phyloP scores from a whole-genome alignment of 805 yeast species.

The Metschnikowia noctiluminum region DNA sequence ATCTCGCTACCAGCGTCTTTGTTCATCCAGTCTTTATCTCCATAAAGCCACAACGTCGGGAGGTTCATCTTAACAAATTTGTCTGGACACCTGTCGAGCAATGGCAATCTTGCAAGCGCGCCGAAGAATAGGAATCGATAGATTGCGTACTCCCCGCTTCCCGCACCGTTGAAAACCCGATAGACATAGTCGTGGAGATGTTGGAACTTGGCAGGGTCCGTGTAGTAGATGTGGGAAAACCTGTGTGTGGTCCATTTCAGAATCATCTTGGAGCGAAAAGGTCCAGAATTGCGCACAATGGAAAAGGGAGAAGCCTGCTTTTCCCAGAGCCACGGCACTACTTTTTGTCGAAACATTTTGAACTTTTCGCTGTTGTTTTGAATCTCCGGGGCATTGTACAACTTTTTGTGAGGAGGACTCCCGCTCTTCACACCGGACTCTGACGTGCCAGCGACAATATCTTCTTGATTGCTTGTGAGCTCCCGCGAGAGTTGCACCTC shows the following conservation, averaged over 20 bases:
- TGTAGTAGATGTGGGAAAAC: slow-evolving; percentile 39
- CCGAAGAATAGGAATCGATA: slow-evolving; percentile 60
- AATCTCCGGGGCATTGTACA: not conserved
- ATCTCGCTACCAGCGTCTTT: slow-evolving; percentile 49
- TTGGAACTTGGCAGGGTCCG: slow-evolving; percentile 32
- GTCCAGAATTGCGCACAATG: slow-evolving; percentile 49
- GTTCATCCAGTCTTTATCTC: slow-evolving; percentile 73
- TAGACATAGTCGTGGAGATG: slow-evolving; percentile 54
- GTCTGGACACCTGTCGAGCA: slow-evolving; percentile 48
- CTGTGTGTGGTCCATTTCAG: slow-evolving; percentile 52
- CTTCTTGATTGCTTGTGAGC: slow-evolving; percentile 26
- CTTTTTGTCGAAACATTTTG: slow-evolving; percentile 15
- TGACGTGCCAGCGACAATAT: slow-evolving; percentile 21
- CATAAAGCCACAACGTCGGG: slow-evolving; percentile 60
- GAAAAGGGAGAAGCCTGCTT: slow-evolving; percentile 54
- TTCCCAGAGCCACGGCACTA: slow-evolving; percentile 45
- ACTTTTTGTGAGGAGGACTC: not conserved
- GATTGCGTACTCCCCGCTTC: slow-evolving; percentile 63
- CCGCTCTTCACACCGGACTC: not conserved
- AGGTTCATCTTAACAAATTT: slow-evolving; percentile 38
- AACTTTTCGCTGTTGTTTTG: slow-evolving; percentile 8
- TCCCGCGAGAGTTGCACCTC: slow-evolving; percentile 17
- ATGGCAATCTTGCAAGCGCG: slow-evolving; percentile 54
- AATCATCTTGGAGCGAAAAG: slow-evolving; percentile 49
- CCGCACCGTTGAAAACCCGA: slow-evolving; percentile 49